A percentile compares a stretch with the other conserved stretches of the same genome.
Evolutionary conservation across 2,329 filamentous ascomycete species (phyloP).

Genomic region (Teratosphaeria gauchensis): DNA sequence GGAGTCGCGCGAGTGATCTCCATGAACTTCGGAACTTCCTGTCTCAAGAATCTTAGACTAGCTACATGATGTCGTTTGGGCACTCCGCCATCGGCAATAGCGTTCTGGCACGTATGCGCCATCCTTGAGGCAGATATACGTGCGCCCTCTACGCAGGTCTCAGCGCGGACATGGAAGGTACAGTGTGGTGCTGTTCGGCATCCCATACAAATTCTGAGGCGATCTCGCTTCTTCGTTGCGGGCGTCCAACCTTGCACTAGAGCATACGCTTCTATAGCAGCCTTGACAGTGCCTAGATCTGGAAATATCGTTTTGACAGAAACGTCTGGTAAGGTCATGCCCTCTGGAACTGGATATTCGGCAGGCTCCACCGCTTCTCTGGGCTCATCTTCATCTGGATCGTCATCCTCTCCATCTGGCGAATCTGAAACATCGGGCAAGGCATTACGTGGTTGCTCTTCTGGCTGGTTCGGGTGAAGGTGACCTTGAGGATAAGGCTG

Average conservation of each 20-base stretch:
- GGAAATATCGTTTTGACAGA: constrained; percentile 1
- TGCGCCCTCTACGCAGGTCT: constrained; percentile 2
- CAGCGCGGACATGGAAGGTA: constrained; percentile 2
- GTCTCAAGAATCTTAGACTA: background rate
- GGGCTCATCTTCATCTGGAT: background rate
- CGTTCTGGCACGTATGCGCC: background rate
- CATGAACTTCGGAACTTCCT: constrained; percentile 4
- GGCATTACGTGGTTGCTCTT: background rate
- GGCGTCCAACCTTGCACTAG: constrained; percentile 3
- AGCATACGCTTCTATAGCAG: constrained; percentile 1
- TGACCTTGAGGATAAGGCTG: background rate
- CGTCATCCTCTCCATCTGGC: background rate
- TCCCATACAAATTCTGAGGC: constrained; percentile 2
- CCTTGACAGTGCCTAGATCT: constrained; percentile 1
- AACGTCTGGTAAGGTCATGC: background rate
- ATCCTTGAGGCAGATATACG: constrained; percentile 3
- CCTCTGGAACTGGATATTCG: constrained; percentile 2
- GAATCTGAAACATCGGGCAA: background rate
- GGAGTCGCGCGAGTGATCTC: background rate
- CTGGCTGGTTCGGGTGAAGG: background rate
- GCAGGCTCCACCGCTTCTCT: background rate
- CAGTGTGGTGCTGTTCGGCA: constrained; percentile 1
- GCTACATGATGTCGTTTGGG: constrained; percentile 3
- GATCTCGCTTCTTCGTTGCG: constrained; percentile 4
- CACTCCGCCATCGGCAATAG: background rate